Evolutionary conservation across 148 eudicot genomes (phyloP).

Genomic region (Rhododendron vialii): DNA sequence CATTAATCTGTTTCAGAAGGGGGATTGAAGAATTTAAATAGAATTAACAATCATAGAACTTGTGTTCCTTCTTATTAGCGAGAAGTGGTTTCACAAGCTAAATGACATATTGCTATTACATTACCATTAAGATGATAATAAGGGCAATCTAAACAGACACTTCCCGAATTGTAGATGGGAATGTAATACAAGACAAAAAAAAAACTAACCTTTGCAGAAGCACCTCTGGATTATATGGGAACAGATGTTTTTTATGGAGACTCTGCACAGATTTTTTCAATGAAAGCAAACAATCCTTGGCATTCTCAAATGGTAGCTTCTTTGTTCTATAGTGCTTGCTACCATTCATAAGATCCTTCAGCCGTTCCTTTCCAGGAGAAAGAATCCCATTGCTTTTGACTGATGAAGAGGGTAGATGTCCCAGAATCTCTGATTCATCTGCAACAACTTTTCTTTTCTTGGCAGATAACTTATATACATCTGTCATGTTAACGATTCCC

Average conservation of each 20-base stretch:
- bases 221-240: constrained; percentile 87
- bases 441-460: constrained; percentile 44
- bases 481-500: constrained; percentile 5
- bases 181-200: not conserved
- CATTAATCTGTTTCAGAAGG: not conserved
- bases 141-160: not conserved
- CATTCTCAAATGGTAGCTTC: constrained; percentile 37
- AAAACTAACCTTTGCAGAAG: constrained; percentile 62
- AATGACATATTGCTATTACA: not conserved
- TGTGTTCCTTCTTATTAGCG: not conserved
- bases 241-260: constrained; percentile 60
- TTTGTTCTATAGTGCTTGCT: constrained; percentile 15
- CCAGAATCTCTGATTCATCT: constrained; percentile 19
- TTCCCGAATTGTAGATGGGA: not conserved
- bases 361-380: constrained; percentile 12
- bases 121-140: not conserved
- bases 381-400: constrained; percentile 9
- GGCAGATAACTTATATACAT: constrained; percentile 11
- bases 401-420: constrained; percentile 12
- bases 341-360: constrained; percentile 14
- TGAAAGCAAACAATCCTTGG: constrained; percentile 60
- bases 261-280: constrained; percentile 50
- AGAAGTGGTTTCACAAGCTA: not conserved
- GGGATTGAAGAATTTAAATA: not conserved
- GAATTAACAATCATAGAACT: not conserved